Evolutionary conservation across 164 flowering plant genomes (phyloP).

Genomic region (Vitis labrusca): DNA sequence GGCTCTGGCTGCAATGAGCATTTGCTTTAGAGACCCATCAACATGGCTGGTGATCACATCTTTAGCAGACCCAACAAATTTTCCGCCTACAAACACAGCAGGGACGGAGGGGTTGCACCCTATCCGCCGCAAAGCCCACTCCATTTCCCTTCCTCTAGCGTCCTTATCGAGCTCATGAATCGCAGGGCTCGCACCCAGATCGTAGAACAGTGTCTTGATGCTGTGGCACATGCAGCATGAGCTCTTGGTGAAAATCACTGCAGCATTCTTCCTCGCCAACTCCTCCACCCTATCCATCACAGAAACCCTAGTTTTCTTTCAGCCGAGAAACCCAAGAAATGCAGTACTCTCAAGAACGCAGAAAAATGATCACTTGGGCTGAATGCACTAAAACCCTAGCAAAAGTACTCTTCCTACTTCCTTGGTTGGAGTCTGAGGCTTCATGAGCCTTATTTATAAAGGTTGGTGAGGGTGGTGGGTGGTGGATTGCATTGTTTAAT

Average conservation of each 20-base stretch:
- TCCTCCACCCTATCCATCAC: conserved; percentile 48
- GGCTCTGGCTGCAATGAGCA: conserved; percentile 58
- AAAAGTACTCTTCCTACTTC: background rate
- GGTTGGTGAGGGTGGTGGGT: conserved; percentile 6
- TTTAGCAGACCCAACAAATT: conserved; percentile 46
- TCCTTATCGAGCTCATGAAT: conserved; percentile 59
- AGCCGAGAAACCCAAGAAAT: background rate
- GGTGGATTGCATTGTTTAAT: conserved; percentile 16
- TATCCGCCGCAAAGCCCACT: conserved; percentile 37
- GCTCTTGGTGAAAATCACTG: conserved; percentile 62
- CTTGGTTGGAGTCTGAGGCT: conserved; percentile 22
- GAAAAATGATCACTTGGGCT: no score
- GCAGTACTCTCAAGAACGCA: no score
- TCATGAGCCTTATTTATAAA: conserved; percentile 36
- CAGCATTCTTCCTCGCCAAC: conserved; percentile 55
- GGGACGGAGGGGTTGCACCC: conserved; percentile 57
- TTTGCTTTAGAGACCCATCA: conserved; percentile 57
- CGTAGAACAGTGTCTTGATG: conserved; percentile 53
- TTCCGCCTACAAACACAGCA: conserved; percentile 63
- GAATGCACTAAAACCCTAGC: no score
- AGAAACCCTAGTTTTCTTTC: background rate
- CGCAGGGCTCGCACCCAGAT: conserved; percentile 67
- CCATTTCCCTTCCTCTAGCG: conserved; percentile 50
- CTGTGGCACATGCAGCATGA: conserved; percentile 70
- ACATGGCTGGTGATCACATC: conserved; percentile 61